Evolutionary conservation across 1,284 basidiomycete genomes (phyloP).

Genomic region (Malassezia brasiliensis): DNA sequence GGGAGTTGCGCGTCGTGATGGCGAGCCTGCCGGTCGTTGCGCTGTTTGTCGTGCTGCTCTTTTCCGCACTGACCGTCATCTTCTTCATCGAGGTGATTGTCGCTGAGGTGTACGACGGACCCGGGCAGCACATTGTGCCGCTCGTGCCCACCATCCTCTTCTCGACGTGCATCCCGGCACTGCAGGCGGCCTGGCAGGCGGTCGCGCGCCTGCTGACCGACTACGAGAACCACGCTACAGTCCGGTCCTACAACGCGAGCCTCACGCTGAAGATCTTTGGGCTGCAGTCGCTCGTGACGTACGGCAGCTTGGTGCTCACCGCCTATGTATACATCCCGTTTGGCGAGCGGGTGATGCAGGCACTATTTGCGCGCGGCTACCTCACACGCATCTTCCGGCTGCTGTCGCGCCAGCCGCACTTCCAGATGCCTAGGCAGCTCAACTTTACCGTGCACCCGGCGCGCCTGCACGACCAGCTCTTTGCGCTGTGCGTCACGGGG

Average conservation of each 20-base stretch:
- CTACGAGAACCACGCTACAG: slow-evolving; percentile 65
- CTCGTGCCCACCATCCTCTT: slow-evolving; percentile 79
- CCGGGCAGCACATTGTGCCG: slow-evolving; percentile 62
- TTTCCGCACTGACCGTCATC: slow-evolving; percentile 50
- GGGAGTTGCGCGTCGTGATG: slow-evolving; percentile 58
- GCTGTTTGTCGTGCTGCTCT: slow-evolving; percentile 64
- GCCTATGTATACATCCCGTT: slow-evolving; percentile 48
- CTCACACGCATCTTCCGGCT: slow-evolving; percentile 27
- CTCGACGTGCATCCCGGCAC: slow-evolving; percentile 67
- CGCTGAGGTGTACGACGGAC: slow-evolving; percentile 59
- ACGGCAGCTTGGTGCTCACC: slow-evolving; percentile 51
- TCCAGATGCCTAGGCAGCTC: slow-evolving; percentile 16
- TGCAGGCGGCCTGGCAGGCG: slow-evolving; percentile 67
- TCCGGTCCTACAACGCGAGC: slow-evolving; percentile 65
- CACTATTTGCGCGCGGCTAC: slow-evolving; percentile 34
- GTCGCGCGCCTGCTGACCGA: slow-evolving; percentile 64
- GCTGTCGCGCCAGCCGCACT: slow-evolving; percentile 31
- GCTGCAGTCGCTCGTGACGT: slow-evolving; percentile 76
- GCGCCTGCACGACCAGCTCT: slow-evolving; percentile 80
- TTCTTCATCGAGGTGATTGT: slow-evolving; percentile 48
- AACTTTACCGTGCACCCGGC: slow-evolving; percentile 52
- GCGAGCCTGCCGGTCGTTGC: slow-evolving; percentile 69
- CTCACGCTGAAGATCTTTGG: slow-evolving; percentile 86
- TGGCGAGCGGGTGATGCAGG: slow-evolving; percentile 39
- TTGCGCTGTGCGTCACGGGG: slow-evolving; percentile 85